These are phyloP conservation scores for Luffa aegyptiaca DNA, from an alignment of 306 rosid genomes.

Conservation along the genomic window DNA sequence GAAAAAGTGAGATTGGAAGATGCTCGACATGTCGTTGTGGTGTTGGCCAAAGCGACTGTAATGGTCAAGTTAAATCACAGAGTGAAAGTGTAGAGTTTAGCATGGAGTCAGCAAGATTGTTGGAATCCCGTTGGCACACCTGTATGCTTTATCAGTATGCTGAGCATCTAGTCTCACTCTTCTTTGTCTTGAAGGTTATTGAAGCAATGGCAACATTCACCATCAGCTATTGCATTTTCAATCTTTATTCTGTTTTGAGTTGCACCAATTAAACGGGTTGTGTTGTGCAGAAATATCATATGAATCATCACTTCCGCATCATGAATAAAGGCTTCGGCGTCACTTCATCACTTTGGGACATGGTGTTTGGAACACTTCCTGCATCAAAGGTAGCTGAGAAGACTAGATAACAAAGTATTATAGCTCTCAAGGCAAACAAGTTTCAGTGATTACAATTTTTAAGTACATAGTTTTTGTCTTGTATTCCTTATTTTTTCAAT, in stretches of 20 bases:
- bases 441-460: slow-evolving; percentile 10
- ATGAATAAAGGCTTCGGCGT: slow-evolving; percentile 81
- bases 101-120: not conserved
- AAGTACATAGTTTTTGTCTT: not conserved
- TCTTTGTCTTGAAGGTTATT: not conserved
- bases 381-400: slow-evolving; percentile 41
- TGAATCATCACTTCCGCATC: slow-evolving; percentile 89
- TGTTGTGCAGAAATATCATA: slow-evolving; percentile 68
- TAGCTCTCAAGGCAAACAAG: slow-evolving; percentile 26
- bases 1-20: not conserved
- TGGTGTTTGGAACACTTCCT: slow-evolving; percentile 79
- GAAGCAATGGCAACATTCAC: not conserved
- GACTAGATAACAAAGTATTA: slow-evolving; percentile 23
- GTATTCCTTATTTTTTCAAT: not conserved
- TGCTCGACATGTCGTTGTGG: not conserved
- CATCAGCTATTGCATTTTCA: not conserved
- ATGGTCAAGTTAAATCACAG: not conserved
- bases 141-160: not conserved
- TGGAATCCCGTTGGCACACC: not conserved
- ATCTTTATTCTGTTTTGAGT: not conserved
- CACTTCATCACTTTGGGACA: slow-evolving; percentile 88
- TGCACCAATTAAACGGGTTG: not conserved
- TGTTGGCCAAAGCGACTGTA: not conserved
- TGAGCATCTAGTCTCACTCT: not conserved
- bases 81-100: not conserved